Conservation (phyloP, 495 filamentous ascomycete genomes). For the Neurospora sp. region DNA sequence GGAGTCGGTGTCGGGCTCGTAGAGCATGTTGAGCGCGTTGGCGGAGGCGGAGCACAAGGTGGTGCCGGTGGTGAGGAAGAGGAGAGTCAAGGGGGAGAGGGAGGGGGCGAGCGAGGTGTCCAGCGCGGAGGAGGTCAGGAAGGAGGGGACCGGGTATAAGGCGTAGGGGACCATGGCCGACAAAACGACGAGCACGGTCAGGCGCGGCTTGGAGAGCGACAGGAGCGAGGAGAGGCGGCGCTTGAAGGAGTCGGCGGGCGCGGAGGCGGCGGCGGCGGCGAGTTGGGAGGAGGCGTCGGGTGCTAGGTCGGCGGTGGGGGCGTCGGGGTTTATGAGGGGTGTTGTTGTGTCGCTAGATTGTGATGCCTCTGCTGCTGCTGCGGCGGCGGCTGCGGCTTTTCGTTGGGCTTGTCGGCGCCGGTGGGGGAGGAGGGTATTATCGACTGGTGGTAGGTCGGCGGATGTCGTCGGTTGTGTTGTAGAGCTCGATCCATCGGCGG, state of each 20-base stretch:
- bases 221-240: conserved; percentile 76
- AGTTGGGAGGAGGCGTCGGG: conserved; percentile 78
- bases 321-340: conserved; percentile 4
- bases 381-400: conserved; percentile 8
- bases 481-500: neutral
- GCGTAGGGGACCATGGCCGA: conserved; percentile 88
- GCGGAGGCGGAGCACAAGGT: conserved; percentile 76
- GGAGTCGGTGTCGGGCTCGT: conserved; percentile 83
- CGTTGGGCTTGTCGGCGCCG: conserved; percentile 30
- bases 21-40: conserved; percentile 94
- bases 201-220: conserved; percentile 86
- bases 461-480: neutral
- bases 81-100: conserved; percentile 77
- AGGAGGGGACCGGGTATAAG: conserved; percentile 76
- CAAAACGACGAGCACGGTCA: conserved; percentile 84
- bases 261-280: conserved; percentile 59
- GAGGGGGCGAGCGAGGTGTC: conserved; percentile 52
- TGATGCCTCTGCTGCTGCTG: neutral
- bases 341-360: neutral
- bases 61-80: conserved; percentile 86
- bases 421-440: conserved; percentile 28
- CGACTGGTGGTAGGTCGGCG: conserved; percentile 2
- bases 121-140: conserved; percentile 60
- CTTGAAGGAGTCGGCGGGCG: conserved; percentile 57
- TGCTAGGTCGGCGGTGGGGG: conserved; percentile 39